phyloP scores from a whole-genome alignment of 495 filamentous ascomycete species.

The Penicillium robsamsonii region DNA sequence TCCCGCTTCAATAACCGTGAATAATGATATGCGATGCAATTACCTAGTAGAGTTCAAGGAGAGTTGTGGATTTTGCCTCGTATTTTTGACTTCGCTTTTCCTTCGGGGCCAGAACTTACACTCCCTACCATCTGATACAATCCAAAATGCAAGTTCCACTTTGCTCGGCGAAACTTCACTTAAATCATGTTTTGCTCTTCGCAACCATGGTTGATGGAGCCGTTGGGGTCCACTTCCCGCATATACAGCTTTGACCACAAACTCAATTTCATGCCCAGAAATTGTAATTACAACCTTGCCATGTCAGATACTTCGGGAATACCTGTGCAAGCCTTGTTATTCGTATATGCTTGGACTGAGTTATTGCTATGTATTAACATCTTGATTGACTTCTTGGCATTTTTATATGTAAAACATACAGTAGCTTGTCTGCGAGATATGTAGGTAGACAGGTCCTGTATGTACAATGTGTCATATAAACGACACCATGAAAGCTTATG shows the following conservation, averaged over 20 bases:
- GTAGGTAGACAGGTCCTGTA: not conserved
- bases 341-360: not conserved
- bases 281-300: not conserved
- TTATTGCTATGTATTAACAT: not conserved
- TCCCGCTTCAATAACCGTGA: not conserved
- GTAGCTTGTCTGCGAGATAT: not conserved
- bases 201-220: slow-evolving; percentile 4
- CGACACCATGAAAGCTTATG: not conserved
- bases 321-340: not conserved
- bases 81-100: slow-evolving; percentile 6
- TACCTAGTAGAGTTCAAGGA: not conserved
- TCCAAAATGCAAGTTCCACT: not conserved
- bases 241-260: not conserved
- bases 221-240: slow-evolving; percentile 12
- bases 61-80: slow-evolving; percentile 8
- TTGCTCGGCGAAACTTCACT: not conserved
- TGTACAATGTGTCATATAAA: not conserved
- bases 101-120: not conserved
- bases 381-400: not conserved
- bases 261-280: not conserved
- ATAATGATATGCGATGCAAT: slow-evolving; percentile 7
- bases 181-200: not conserved
- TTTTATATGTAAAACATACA: not conserved
- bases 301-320: not conserved
- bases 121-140: not conserved